Conservation (phyloP, 2,329 filamentous ascomycete genomes). For the Pseudogymnoascus sp. region DNA sequence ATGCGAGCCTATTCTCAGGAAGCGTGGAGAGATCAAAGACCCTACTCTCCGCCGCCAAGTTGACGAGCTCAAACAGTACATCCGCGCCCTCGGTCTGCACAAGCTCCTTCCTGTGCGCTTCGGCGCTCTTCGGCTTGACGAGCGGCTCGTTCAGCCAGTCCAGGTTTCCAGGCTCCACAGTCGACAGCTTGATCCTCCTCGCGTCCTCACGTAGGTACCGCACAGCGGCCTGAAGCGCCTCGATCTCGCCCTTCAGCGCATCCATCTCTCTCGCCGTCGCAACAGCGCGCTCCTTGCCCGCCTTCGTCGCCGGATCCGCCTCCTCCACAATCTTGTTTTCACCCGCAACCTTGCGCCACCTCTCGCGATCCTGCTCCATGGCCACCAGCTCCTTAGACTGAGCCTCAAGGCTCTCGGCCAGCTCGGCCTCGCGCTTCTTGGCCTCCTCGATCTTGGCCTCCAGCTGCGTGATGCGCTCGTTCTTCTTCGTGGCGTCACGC, state of each 20-base stretch:
- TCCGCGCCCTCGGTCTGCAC: slow-evolving; percentile 56
- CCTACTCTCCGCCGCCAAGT: slow-evolving; percentile 48
- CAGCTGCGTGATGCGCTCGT: slow-evolving; percentile 58
- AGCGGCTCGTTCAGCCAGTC: slow-evolving; percentile 62
- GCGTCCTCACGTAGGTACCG: slow-evolving; percentile 63
- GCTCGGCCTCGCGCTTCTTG: slow-evolving; percentile 41
- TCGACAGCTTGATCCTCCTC: slow-evolving; percentile 48
- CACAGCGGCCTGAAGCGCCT: slow-evolving; percentile 55
- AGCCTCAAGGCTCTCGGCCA: slow-evolving; percentile 58
- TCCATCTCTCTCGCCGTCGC: slow-evolving; percentile 68
- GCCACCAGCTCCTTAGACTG: slow-evolving; percentile 59
- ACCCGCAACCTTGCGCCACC: slow-evolving; percentile 64
- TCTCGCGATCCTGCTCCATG: slow-evolving; percentile 59
- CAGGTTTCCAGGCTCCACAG: slow-evolving; percentile 42
- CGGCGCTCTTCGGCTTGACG: slow-evolving; percentile 32
- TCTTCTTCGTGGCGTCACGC: slow-evolving; percentile 73
- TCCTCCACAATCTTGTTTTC: slow-evolving; percentile 49
- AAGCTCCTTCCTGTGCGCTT: slow-evolving; percentile 43
- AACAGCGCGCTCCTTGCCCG: slow-evolving; percentile 59
- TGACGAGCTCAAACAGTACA: slow-evolving; percentile 56
- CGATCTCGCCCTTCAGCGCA: slow-evolving; percentile 60
- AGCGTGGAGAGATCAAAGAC: slow-evolving; percentile 53
- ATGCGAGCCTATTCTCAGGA: slow-evolving; percentile 54
- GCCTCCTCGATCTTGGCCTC: slow-evolving; percentile 52
- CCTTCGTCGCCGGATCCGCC: slow-evolving; percentile 42